A percentile compares a stretch with the other conserved stretches of the same genome.
Evolutionary conservation across 306 rosid genomes (phyloP).

Genomic region (Inga leiocalycina): DNA sequence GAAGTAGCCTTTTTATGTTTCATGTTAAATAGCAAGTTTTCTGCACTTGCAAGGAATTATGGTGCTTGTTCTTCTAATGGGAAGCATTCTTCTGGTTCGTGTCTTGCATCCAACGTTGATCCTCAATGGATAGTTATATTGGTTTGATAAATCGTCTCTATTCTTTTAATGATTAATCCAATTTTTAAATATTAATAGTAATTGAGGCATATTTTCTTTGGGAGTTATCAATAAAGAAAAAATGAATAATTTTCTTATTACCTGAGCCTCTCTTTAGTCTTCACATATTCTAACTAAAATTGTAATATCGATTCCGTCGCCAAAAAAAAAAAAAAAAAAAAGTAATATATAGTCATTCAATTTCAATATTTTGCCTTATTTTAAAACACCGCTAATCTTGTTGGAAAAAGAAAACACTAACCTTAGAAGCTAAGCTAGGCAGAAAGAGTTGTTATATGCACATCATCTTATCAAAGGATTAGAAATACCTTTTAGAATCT

Average conservation of each 20-base stretch:
- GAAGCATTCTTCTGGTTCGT: background rate
- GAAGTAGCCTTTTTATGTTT: slow-evolving; percentile 29
- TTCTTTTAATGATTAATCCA: background rate
- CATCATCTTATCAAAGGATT: too few relatives aligned
- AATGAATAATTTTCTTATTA: background rate
- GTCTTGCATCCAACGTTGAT: background rate
- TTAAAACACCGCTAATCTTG: background rate
- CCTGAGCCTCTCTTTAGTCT: background rate
- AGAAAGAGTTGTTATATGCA: background rate
- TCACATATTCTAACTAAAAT: background rate
- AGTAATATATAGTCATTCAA: rapidly evolving
- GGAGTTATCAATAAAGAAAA: background rate
- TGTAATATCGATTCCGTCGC: background rate
- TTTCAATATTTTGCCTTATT: background rate
- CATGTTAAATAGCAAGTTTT: slow-evolving; percentile 22
- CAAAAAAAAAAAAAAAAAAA: background rate
- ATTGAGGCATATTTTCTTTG: background rate
- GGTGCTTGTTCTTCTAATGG: background rate
- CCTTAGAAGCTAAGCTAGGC: background rate
- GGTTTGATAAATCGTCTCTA: background rate
- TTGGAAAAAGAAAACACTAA: too few relatives aligned
- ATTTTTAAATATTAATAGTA: background rate
- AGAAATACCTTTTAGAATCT: too few relatives aligned
- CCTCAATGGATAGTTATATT: background rate
- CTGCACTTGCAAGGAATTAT: background rate